These are phyloP conservation scores for Fusarium napiforme DNA, from an alignment of 2,329 filamentous ascomycete genomes.

Conservation along the genomic window DNA sequence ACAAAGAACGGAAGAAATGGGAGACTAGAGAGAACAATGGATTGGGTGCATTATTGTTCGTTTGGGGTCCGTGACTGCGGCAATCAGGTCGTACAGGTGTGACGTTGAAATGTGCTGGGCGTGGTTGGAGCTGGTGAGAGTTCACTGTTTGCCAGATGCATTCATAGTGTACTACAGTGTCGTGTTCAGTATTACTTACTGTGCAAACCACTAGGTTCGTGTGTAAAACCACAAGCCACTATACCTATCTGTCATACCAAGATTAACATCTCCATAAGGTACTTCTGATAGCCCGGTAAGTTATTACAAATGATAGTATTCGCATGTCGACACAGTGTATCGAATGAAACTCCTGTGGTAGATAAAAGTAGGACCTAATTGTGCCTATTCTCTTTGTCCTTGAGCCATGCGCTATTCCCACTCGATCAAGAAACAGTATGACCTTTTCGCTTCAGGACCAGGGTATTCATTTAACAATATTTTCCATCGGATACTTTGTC, in stretches of 20 bases:
- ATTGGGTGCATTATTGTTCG: conserved; percentile 2
- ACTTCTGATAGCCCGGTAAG: background rate
- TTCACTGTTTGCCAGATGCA: conserved; percentile 10
- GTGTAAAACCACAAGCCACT: background rate
- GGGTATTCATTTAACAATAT: background rate
- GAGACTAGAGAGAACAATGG: background rate
- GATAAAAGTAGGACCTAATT: background rate
- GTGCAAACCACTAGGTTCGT: background rate
- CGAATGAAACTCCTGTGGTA: background rate
- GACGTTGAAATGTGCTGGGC: conserved; percentile 23
- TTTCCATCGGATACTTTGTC: background rate
- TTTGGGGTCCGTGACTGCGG: conserved; percentile 7
- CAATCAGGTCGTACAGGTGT: conserved; percentile 16
- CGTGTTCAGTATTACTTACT: background rate
- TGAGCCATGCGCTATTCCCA: background rate
- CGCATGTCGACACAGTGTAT: background rate
- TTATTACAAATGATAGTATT: background rate
- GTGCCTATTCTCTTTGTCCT: background rate
- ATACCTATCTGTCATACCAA: background rate
- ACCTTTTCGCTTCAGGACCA: background rate
- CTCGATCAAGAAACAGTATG: background rate
- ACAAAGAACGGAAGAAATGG: background rate
- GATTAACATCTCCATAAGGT: background rate
- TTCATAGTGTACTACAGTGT: conserved; percentile 5
- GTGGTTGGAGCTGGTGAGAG: conserved; percentile 23